Conservation (phyloP, 1,284 basidiomycete species). For the Ceratobasidium sp. region DNA sequence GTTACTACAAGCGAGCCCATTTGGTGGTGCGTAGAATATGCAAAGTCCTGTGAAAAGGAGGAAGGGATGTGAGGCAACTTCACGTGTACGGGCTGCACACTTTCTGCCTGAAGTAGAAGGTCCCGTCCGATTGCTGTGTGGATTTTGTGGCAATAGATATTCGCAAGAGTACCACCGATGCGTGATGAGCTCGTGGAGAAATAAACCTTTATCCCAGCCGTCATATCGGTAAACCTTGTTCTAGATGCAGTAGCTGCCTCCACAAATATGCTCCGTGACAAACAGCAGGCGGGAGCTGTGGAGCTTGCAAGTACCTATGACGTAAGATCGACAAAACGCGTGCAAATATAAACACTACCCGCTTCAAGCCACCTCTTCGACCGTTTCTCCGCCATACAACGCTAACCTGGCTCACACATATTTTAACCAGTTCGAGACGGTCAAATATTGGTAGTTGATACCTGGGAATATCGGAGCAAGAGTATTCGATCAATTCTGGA, state of each 20-base stretch:
- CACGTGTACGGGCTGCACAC: neutral
- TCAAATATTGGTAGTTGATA: neutral
- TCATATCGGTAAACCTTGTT: neutral
- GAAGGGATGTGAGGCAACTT: neutral
- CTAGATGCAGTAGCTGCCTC: neutral
- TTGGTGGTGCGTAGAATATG: conserved; percentile 84
- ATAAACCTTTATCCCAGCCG: neutral
- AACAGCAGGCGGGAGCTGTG: neutral
- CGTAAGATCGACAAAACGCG: neutral
- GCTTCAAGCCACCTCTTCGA: conserved; percentile 8
- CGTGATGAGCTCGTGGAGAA: neutral
- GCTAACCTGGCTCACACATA: neutral
- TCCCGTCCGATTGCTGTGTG: neutral
- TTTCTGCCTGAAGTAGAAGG: neutral
- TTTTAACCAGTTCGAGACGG: neutral
- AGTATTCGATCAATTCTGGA: conserved; percentile 5
- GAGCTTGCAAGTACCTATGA: conserved; percentile 11
- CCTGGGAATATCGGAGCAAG: conserved; percentile 21
- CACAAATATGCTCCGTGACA: neutral
- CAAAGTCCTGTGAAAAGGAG: neutral
- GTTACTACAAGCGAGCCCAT: conserved; percentile 84
- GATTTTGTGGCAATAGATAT: neutral
- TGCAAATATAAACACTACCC: conserved; percentile 3
- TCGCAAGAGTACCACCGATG: neutral
- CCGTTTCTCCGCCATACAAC: neutral